These are phyloP conservation scores for Aspergillus udagawae DNA, from an alignment of 2,329 filamentous ascomycete genomes.

Conservation along the genomic window DNA sequence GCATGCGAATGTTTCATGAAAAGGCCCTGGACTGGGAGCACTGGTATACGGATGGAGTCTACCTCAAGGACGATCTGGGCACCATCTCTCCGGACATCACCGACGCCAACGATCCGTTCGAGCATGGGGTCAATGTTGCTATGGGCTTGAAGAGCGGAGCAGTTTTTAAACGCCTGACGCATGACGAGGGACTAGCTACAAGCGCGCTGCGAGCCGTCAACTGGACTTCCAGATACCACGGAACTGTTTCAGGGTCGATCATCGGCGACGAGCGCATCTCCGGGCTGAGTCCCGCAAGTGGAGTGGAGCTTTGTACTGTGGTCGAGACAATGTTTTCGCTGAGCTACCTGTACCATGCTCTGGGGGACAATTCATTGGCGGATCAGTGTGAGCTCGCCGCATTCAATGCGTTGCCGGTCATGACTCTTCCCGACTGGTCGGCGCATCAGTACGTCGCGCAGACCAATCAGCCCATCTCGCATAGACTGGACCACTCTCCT, in stretches of 20 bases:
- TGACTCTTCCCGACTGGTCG: constrained; percentile 53
- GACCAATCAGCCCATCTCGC: constrained; percentile 52
- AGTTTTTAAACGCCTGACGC: constrained; percentile 44
- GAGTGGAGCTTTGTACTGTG: constrained; percentile 50
- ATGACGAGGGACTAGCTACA: constrained; percentile 40
- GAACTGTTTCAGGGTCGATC: constrained; percentile 46
- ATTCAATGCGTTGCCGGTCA: constrained; percentile 55
- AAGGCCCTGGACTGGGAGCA: constrained; percentile 39
- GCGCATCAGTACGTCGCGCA: constrained; percentile 53
- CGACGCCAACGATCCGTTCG: constrained; percentile 34
- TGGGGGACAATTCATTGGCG: constrained; percentile 47
- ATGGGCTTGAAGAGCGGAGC: constrained; percentile 47
- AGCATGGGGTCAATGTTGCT: constrained; percentile 48
- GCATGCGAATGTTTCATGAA: constrained; percentile 42
- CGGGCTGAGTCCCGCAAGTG: constrained; percentile 41
- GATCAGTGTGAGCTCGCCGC: constrained; percentile 51
- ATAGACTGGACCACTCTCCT: constrained; percentile 39
- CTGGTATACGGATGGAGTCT: constrained; percentile 37
- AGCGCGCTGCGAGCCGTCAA: constrained; percentile 43
- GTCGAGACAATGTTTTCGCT: constrained; percentile 53
- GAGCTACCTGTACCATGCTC: constrained; percentile 48
- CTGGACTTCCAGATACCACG: constrained; percentile 48
- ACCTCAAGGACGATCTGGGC: constrained; percentile 35
- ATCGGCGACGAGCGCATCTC: constrained; percentile 49
- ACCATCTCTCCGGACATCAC: constrained; percentile 28